These are phyloP conservation scores for Aspergillus pseudoglaucus DNA, from an alignment of 2,329 filamentous ascomycete species.

Conservation along the genomic window DNA sequence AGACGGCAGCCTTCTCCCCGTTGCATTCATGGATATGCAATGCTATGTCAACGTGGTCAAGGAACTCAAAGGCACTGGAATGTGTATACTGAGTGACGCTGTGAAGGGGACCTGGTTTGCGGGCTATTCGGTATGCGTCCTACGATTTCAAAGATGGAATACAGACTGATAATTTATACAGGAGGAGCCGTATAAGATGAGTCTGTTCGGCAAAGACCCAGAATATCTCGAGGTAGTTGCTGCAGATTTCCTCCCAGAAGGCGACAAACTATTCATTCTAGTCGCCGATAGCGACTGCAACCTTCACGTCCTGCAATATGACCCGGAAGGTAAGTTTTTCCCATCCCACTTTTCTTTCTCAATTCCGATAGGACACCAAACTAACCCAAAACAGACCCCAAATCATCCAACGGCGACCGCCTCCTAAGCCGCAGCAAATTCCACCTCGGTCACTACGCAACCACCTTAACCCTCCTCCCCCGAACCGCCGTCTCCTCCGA, in stretches of 20 bases:
- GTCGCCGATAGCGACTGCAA: slow-evolving; percentile 79
- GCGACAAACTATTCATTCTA: slow-evolving; percentile 73
- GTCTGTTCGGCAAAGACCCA: slow-evolving; percentile 80
- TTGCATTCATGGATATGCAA: slow-evolving; percentile 97
- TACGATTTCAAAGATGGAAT: neutral
- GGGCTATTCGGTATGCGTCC: slow-evolving; percentile 64
- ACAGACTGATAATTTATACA: slow-evolving; percentile 18
- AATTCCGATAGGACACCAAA: neutral
- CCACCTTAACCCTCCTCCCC: slow-evolving; percentile 68
- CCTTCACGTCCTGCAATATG: slow-evolving; percentile 84
- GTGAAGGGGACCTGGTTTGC: slow-evolving; percentile 95
- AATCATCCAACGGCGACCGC: slow-evolving; percentile 81
- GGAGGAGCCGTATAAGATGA: slow-evolving; percentile 94
- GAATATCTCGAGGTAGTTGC: slow-evolving; percentile 70
- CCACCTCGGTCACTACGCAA: slow-evolving; percentile 72
- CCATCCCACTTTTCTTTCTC: neutral
- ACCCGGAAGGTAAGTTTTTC: slow-evolving; percentile 71
- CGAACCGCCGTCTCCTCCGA: slow-evolving; percentile 50
- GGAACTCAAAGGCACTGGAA: slow-evolving; percentile 72
- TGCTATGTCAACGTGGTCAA: slow-evolving; percentile 85
- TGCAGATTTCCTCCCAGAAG: slow-evolving; percentile 83
- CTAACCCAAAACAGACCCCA: slow-evolving; percentile 60
- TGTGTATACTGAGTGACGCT: slow-evolving; percentile 82
- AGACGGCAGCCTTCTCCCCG: slow-evolving; percentile 82
- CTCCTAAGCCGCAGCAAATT: slow-evolving; percentile 85